A percentile compares a stretch with the other conserved stretches of the same genome.
Conservation (phyloP, 345 rosid genomes). For the Brassica nigra region DNA sequence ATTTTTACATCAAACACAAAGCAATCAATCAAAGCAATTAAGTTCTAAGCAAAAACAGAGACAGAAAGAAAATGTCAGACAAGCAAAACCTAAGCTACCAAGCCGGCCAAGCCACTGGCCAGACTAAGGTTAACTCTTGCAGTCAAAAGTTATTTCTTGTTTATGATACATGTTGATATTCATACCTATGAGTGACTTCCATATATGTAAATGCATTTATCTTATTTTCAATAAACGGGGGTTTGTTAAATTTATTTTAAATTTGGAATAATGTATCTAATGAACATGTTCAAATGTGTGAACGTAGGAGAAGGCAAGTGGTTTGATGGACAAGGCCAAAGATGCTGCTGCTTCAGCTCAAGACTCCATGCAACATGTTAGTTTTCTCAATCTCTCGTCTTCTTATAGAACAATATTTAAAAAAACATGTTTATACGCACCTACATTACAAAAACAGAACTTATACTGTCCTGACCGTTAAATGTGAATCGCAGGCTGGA, state of each 20-base stretch:
- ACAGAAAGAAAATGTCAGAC: constrained; percentile 40
- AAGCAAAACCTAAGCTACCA: constrained; percentile 49
- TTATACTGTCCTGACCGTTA: background rate
- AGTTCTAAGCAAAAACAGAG: background rate
- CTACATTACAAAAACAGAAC: background rate
- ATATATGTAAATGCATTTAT: background rate
- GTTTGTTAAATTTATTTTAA: background rate
- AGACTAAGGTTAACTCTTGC: constrained; percentile 46
- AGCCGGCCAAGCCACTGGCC: constrained; percentile 63
- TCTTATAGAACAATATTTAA: too few species aligned
- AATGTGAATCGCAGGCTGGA: constrained; percentile 49
- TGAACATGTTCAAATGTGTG: background rate
- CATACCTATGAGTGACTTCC: background rate
- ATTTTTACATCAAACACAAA: background rate
- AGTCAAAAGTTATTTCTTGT: background rate
- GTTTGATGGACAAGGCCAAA: constrained; percentile 55
- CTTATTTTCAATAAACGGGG: background rate
- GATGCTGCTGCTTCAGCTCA: constrained; percentile 64
- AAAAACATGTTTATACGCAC: background rate
- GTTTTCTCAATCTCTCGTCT: background rate
- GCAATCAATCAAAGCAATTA: background rate
- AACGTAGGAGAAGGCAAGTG: constrained; percentile 62
- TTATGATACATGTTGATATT: background rate
- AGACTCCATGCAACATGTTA: constrained; percentile 64
- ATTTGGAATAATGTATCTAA: background rate